Percentiles rank a stretch among this genome's conserved stretches.
These are phyloP conservation scores for Penicillium aurantiogriseum DNA, from an alignment of 2,329 filamentous ascomycete species.

Conservation along the genomic window DNA sequence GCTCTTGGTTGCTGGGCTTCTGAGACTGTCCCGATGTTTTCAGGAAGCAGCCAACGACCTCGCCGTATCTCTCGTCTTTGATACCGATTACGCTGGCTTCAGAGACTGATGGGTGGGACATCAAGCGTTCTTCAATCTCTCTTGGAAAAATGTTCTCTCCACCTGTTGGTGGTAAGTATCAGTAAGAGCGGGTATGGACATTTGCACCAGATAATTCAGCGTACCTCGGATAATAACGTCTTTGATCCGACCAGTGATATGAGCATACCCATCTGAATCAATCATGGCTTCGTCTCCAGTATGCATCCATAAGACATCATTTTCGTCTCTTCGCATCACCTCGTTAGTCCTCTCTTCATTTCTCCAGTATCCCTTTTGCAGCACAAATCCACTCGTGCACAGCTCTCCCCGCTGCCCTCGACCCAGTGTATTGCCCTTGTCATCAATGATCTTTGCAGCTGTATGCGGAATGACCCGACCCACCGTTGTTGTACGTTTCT, in stretches of 20 bases:
- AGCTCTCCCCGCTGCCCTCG: conserved; percentile 64
- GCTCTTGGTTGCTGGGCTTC: too few relatives aligned
- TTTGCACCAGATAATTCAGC: too few relatives aligned
- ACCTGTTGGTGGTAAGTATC: too few relatives aligned
- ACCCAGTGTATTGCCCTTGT: too few relatives aligned
- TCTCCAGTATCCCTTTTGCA: conserved; percentile 52
- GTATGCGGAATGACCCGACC: conserved; percentile 76
- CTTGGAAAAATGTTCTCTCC: conserved; percentile 69
- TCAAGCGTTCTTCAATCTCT: conserved; percentile 67
- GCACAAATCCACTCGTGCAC: conserved; percentile 69
- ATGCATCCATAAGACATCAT: conserved; percentile 56
- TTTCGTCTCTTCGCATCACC: conserved; percentile 62
- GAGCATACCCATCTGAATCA: conserved; percentile 60
- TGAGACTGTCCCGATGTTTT: background rate
- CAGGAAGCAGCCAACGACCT: conserved; percentile 58
- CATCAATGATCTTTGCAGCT: conserved; percentile 57
- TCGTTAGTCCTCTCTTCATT: conserved; percentile 55
- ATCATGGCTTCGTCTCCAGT: conserved; percentile 58
- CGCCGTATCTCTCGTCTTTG: conserved; percentile 48
- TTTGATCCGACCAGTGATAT: conserved; percentile 71
- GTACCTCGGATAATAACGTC: conserved; percentile 66
- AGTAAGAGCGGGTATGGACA: too few relatives aligned
- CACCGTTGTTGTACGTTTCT: conserved; percentile 68
- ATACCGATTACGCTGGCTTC: conserved; percentile 66
- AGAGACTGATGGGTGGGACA: conserved; percentile 57